Evolutionary conservation across 257 asterid species (phyloP).

Genomic region (Paulownia fortunei): DNA sequence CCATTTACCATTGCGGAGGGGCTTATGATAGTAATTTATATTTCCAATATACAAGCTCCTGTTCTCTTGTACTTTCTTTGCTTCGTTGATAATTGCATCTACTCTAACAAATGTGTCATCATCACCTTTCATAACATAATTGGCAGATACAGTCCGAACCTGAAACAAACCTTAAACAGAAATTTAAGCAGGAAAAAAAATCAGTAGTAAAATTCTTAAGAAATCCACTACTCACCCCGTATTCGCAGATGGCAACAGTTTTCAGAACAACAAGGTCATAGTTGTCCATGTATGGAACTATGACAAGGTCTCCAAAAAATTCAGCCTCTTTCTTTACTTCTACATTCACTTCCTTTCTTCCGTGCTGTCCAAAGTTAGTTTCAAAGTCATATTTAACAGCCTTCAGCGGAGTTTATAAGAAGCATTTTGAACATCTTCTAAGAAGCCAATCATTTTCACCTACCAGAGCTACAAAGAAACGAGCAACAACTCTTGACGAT

Average conservation of each 20-base stretch:
- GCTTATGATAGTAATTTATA: slow-evolving; percentile 76
- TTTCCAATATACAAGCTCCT: slow-evolving; percentile 80
- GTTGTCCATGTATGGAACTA: slow-evolving; percentile 85
- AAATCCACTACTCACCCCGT: slow-evolving; percentile 63
- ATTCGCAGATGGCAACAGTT: slow-evolving; percentile 89
- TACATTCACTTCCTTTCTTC: slow-evolving; percentile 65
- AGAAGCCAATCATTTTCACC: slow-evolving; percentile 23
- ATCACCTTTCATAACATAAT: slow-evolving; percentile 87
- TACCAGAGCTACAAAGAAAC: slow-evolving; percentile 90
- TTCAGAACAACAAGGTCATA: slow-evolving; percentile 90
- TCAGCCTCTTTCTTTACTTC: slow-evolving; percentile 84
- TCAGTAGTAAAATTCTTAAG: slow-evolving; percentile 5
- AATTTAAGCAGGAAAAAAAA: not conserved
- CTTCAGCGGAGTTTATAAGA: not conserved
- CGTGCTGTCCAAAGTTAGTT: slow-evolving; percentile 49
- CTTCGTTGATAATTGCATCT: slow-evolving; percentile 67
- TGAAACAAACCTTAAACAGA: slow-evolving; percentile 30
- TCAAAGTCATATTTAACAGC: slow-evolving; percentile 16
- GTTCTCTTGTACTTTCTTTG: slow-evolving; percentile 43
- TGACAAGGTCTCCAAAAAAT: slow-evolving; percentile 81
- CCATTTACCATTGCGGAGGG: slow-evolving; percentile 91
- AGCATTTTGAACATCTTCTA: not conserved
- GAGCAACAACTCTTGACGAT: slow-evolving; percentile 81
- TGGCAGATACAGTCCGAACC: slow-evolving; percentile 67
- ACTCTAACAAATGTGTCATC: slow-evolving; percentile 90